phyloP scores from a whole-genome alignment of 495 filamentous ascomycete genomes.

The Lasiosphaeria miniovina region DNA sequence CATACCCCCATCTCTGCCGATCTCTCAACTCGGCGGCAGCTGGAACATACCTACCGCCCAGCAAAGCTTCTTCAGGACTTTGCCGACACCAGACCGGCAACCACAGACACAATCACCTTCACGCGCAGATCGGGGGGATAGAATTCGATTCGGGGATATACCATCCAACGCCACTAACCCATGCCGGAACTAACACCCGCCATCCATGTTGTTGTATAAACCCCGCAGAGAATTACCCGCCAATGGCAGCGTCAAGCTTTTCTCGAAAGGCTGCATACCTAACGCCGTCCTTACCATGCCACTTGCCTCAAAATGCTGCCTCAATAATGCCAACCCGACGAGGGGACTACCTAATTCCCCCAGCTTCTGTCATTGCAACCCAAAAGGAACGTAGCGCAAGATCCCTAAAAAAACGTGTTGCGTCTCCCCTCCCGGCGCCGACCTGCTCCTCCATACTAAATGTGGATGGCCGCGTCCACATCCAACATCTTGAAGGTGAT shows the following conservation, averaged over 20 bases:
- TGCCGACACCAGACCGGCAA: no score
- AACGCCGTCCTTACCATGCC: conserved; percentile 20
- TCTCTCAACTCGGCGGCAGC: no score
- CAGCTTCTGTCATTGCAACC: conserved; percentile 32
- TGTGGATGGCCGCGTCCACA: conserved; percentile 39
- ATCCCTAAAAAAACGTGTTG: not conserved
- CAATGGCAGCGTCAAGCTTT: conserved; percentile 8
- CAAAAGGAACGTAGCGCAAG: conserved; percentile 22
- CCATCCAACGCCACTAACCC: no score
- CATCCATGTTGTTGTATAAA: not conserved
- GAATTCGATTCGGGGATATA: no score
- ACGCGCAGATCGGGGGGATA: no score
- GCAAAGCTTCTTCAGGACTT: no score
- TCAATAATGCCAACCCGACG: conserved; percentile 34
- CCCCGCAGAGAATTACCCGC: not conserved
- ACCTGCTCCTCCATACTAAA: conserved; percentile 21
- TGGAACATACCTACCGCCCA: no score
- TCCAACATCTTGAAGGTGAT: conserved; percentile 31
- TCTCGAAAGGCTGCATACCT: conserved; percentile 15
- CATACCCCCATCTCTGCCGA: no score
- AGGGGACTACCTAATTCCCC: conserved; percentile 51
- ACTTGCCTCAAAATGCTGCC: conserved; percentile 24
- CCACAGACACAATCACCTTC: no score
- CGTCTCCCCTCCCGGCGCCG: not conserved
- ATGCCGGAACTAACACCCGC: no score